Conservation (phyloP, 352 stramenopile genomes). For the Globisporangium acanthophoron region DNA sequence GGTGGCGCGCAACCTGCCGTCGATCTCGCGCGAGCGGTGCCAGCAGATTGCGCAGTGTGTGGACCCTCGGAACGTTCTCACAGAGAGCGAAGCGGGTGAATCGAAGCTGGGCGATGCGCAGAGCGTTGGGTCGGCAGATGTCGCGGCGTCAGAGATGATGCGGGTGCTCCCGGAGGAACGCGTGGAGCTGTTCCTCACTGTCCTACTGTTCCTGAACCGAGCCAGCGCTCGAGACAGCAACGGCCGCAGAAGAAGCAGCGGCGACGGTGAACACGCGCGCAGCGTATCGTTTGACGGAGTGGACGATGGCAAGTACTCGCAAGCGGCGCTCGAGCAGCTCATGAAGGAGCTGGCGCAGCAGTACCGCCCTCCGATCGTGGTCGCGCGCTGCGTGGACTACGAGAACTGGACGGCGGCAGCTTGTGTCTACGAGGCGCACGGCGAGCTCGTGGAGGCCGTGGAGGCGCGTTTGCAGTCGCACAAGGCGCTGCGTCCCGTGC, state of each 20-base stretch:
- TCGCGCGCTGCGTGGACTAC: constrained; percentile 76
- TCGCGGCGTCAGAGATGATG: constrained; percentile 49
- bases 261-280: constrained; percentile 1
- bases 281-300: background rate
- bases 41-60: constrained; percentile 32
- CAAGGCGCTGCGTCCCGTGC: constrained; percentile 22
- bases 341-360: constrained; percentile 50
- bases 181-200: constrained; percentile 70
- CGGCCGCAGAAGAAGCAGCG: background rate
- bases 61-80: constrained; percentile 22
- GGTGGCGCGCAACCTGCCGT: constrained; percentile 46
- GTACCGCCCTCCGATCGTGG: constrained; percentile 74
- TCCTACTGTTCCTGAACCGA: constrained; percentile 58
- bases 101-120: constrained; percentile 1
- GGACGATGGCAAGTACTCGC: constrained; percentile 23
- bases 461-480: constrained; percentile 76
- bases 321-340: constrained; percentile 43
- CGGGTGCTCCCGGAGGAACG: constrained; percentile 35
- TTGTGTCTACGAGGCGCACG: constrained; percentile 72
- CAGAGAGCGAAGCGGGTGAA: background rate
- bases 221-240: background rate
- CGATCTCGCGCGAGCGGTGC: constrained; percentile 32
- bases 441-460: constrained; percentile 77
- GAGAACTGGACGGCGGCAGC: constrained; percentile 77
- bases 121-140: constrained; percentile 11